Evolutionary conservation across 768 basidiomycete species (phyloP).

Genomic region (Holtermannia corniformis): DNA sequence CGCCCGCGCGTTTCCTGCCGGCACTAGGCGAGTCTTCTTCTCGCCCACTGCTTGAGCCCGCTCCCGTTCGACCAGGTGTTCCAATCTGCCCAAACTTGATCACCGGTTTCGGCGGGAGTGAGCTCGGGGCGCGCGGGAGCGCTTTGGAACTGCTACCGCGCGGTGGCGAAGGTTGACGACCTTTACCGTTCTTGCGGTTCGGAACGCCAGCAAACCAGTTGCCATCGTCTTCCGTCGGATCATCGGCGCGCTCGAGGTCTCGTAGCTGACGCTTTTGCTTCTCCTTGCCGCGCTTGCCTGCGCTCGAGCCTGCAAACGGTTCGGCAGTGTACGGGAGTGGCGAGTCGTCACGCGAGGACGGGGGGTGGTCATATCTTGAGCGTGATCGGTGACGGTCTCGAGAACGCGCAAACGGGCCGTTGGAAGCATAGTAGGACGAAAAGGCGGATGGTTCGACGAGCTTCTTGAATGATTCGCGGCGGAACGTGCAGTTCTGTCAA

Average conservation of each 20-base stretch:
- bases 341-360: slow-evolving; percentile 2
- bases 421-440: slow-evolving; percentile 14
- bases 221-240: not conserved
- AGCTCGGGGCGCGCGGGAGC: not conserved
- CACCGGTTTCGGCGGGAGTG: not conserved
- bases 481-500: slow-evolving; percentile 21
- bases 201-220: not conserved
- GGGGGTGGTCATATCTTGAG: not conserved
- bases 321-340: slow-evolving; percentile 12
- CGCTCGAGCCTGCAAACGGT: slow-evolving; percentile 15
- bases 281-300: slow-evolving; percentile 21
- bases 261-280: slow-evolving; percentile 11
- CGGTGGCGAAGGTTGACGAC: not conserved
- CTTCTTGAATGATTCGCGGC: slow-evolving; percentile 19
- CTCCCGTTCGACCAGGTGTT: not conserved
- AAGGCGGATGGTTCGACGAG: slow-evolving; percentile 26
- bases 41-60: no score
- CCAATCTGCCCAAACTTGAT: not conserved
- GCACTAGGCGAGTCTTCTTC: not conserved
- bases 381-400: not conserved
- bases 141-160: no score
- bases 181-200: not conserved
- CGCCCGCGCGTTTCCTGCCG: not conserved
- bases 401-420: slow-evolving; percentile 17
- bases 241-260: not conserved